phyloP scores from a whole-genome alignment of 75 land plant genomes.

The Isoetes taiwanensis region DNA sequence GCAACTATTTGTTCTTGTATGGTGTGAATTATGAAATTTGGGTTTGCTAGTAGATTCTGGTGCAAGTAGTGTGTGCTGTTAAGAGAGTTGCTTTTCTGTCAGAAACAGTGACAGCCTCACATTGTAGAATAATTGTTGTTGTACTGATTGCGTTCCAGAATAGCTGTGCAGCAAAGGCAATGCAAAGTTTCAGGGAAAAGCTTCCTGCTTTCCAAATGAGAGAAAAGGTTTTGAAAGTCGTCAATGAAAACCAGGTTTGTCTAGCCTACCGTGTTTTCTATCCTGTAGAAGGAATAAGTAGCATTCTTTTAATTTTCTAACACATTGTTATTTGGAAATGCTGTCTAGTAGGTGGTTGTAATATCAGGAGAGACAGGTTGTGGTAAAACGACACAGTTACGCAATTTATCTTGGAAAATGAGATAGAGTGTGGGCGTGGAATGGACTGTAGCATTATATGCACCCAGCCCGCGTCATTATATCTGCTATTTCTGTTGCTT shows the following conservation, averaged over 20 bases:
- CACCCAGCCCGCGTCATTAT: slow-evolving; percentile 96
- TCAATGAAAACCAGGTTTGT: slow-evolving; percentile 75
- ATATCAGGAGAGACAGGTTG: slow-evolving; percentile 99
- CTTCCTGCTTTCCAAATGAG: slow-evolving; percentile 75
- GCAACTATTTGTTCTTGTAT: no score
- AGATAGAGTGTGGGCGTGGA: slow-evolving; percentile 60
- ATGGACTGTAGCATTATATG: slow-evolving; percentile 87
- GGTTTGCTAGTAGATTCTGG: no score
- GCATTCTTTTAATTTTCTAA: neutral
- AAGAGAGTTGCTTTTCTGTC: no score
- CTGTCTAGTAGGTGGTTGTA: slow-evolving; percentile 54
- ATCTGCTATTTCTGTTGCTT: slow-evolving; percentile 89
- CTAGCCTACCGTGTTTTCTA: no score
- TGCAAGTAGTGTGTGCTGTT: no score
- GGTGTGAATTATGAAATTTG: no score
- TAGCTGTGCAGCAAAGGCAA: slow-evolving; percentile 34
- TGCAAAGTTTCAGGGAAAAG: slow-evolving; percentile 70
- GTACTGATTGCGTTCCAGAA: slow-evolving; percentile 25
- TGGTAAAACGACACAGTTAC: slow-evolving; percentile 98
- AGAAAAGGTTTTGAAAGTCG: slow-evolving; percentile 53
- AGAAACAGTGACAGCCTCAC: no score
- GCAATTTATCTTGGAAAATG: slow-evolving; percentile 83
- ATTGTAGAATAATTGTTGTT: neutral
- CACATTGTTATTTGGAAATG: neutral
- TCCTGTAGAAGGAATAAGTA: neutral